These are phyloP conservation scores for Globisporangium lucens DNA, from an alignment of 352 stramenopile genomes.

Conservation along the genomic window DNA sequence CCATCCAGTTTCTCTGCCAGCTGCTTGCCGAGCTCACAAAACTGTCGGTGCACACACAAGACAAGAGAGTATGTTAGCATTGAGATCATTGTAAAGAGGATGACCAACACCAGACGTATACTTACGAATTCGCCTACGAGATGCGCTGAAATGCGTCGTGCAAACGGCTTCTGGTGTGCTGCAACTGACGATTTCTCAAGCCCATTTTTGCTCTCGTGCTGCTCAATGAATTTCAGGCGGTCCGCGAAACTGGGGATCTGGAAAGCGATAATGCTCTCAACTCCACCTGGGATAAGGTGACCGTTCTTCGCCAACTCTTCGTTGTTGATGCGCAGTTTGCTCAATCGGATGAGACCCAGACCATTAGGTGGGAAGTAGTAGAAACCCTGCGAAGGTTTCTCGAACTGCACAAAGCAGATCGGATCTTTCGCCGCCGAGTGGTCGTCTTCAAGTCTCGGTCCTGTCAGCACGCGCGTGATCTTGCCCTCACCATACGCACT, in stretches of 20 bases:
- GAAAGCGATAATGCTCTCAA: constrained; percentile 11
- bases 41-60: constrained; percentile 34
- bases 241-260: constrained; percentile 26
- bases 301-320: constrained; percentile 1
- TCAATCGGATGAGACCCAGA: constrained; percentile 44
- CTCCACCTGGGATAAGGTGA: neutral
- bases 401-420: constrained; percentile 63
- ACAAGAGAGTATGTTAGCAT: neutral
- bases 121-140: constrained; percentile 43
- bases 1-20: constrained; percentile 96
- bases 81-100: neutral
- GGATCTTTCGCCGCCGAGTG: constrained; percentile 22
- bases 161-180: constrained; percentile 25
- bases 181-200: neutral
- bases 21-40: constrained; percentile 91
- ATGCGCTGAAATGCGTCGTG: constrained; percentile 34
- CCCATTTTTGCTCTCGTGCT: constrained; percentile 2
- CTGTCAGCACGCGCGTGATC: constrained; percentile 37
- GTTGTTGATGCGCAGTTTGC: constrained; percentile 23
- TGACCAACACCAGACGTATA: neutral
- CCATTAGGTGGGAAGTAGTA: constrained; percentile 74
- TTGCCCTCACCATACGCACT: constrained; percentile 42
- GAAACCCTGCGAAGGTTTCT: constrained; percentile 52
- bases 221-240: constrained; percentile 15
- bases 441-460: constrained; percentile 15